Evolutionary conservation across 2,329 filamentous ascomycete species (phyloP), one percentile per base, ranked within the genome.

Genomic region (Pseudogymnoascus sp.): DNA sequence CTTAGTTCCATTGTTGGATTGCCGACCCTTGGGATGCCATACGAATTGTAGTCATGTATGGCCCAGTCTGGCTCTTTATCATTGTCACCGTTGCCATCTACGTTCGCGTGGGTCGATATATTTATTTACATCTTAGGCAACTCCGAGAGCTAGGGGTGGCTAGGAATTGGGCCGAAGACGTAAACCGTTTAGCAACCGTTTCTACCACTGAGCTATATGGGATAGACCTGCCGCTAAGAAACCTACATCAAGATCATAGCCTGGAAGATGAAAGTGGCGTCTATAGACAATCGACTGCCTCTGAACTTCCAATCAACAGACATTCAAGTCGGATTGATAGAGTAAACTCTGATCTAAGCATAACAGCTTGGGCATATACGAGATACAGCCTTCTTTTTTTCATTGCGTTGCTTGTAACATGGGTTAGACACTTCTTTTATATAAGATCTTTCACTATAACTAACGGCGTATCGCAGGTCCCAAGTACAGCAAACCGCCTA

Each of bases 361-460:
- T 80, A 38, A 85, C 84, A 11, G 83, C 85, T 0, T 87, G 84
- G 84, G 80, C 82, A 1, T 90, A 89, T 71, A 82, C 86, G 65
- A 87, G 87, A 68, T 87, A 86, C 62, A 81, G 86, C 0, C 78
- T 89, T 59, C 79, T 89, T 11, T 89, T 89, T 78, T 90, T 89
- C 73, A 80, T 85, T 1, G 86, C 86, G 0, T 79, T 90, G 56
- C 77, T 88, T 42, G 81, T 89, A 42, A 88, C 87, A 2, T 90
- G 87, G 87, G 83, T 91, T 63, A 4, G 37, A 6, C 6, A 44
- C 4, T 4, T 24, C 8, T 44, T 44, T 6, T 19, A 2, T 2
- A 3, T 11, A 13, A 3, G 7, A 13, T 44, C 40, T 44, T 13
- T 5, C 16, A 3, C 7, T 10, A 24, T 44, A 5, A 44, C 16